phyloP scores from a whole-genome alignment of 75 land plant species.

The Isoetes taiwanensis region DNA sequence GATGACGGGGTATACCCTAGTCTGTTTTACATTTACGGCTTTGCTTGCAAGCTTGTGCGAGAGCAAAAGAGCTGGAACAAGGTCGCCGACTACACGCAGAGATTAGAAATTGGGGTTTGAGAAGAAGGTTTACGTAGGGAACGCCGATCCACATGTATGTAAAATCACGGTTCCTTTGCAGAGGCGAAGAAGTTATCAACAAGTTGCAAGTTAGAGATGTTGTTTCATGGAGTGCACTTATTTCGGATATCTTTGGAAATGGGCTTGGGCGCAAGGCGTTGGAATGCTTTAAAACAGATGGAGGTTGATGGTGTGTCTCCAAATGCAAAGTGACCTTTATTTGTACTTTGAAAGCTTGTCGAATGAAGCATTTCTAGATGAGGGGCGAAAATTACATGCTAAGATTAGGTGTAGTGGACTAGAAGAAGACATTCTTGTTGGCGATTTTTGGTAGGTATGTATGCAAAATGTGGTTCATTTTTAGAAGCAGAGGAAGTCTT shows the following conservation, averaged over 20 bases:
- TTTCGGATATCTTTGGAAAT: slow-evolving; percentile 13
- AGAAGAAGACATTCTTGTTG: slow-evolving; percentile 2
- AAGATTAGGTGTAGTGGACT: not conserved
- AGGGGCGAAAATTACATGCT: not conserved
- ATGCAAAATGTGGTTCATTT: no score
- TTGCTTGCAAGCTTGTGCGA: no score
- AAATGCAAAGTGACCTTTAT: not conserved
- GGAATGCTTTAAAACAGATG: not conserved
- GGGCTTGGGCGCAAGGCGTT: slow-evolving; percentile 13
- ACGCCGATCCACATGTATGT: slow-evolving; percentile 23
- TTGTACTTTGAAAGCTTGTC: not conserved
- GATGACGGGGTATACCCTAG: no score
- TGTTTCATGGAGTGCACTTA: slow-evolving; percentile 25
- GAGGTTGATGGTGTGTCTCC: not conserved
- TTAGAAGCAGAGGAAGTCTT: no score
- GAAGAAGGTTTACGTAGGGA: no score
- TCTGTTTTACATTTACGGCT: no score
- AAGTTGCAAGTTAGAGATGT: slow-evolving; percentile 8
- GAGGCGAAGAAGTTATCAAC: slow-evolving; percentile 15
- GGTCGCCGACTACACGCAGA: no score
- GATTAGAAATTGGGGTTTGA: no score
- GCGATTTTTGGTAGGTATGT: no score
- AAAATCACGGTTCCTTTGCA: slow-evolving; percentile 10
- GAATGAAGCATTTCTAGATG: no score
- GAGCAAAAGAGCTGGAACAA: no score